Conservation (phyloP, 2,329 filamentous ascomycete genomes). For the Trichoderma sp. region DNA sequence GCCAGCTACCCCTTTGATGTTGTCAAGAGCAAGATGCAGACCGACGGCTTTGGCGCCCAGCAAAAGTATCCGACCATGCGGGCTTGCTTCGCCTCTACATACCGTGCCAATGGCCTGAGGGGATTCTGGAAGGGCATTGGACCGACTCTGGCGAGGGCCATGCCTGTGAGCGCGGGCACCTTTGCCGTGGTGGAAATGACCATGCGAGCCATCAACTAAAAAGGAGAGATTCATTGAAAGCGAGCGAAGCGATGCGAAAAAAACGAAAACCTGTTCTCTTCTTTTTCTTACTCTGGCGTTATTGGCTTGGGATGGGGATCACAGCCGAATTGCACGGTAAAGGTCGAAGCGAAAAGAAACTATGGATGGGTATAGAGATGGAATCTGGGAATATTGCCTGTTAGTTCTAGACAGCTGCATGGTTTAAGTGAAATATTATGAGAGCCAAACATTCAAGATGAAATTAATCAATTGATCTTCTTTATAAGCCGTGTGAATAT, state of each 20-base stretch:
- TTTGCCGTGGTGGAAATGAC: constrained; percentile 80
- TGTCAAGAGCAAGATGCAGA: constrained; percentile 99
- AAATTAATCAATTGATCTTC: background rate
- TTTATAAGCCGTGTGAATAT: background rate
- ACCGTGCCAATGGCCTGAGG: constrained; percentile 69
- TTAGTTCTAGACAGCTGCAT: constrained; percentile 4
- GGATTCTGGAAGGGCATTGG: constrained; percentile 96
- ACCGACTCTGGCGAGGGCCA: constrained; percentile 87
- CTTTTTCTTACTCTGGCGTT: constrained; percentile 12
- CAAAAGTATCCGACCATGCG: constrained; percentile 80
- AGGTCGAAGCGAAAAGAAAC: background rate
- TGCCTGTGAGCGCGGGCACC: constrained; percentile 97
- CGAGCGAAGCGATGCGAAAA: background rate
- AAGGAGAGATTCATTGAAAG: background rate
- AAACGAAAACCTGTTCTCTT: background rate
- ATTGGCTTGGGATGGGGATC: constrained; percentile 1
- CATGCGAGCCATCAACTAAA: constrained; percentile 59
- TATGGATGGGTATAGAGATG: constrained; percentile 11
- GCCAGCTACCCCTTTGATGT: constrained; percentile 95
- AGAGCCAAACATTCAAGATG: constrained; percentile 18
- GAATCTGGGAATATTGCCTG: background rate
- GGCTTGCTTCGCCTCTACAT: constrained; percentile 86
- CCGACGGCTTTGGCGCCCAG: constrained; percentile 77
- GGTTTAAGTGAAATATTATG: background rate
- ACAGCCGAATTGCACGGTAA: background rate